Conservation (phyloP, 176 grass and related monocot species). For the Saccharum officinarum region DNA sequence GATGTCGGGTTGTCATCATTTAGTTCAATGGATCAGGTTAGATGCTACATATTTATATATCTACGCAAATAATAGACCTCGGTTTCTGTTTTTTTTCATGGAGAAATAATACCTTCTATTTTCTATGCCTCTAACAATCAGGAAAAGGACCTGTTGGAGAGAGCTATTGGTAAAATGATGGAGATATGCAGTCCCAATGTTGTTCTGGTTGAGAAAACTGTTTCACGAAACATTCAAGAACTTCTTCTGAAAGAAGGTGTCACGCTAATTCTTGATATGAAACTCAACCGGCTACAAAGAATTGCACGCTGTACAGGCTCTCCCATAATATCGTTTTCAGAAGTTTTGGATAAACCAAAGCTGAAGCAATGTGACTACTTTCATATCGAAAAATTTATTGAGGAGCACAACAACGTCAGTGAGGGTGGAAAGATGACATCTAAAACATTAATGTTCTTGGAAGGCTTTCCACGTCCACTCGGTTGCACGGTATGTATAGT, state of each 20-base stretch:
- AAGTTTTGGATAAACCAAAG: constrained; percentile 61
- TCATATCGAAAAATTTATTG: constrained; percentile 73
- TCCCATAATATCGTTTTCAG: constrained; percentile 73
- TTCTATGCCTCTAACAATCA: constrained; percentile 37
- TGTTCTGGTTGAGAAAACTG: constrained; percentile 87
- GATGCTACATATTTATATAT: constrained; percentile 4
- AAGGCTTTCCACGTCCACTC: constrained; percentile 75
- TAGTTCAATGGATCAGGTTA: constrained; percentile 82
- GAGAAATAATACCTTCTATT: constrained; percentile 24
- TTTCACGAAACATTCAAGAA: constrained; percentile 81
- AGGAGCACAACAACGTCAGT: constrained; percentile 59
- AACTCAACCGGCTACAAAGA: constrained; percentile 62
- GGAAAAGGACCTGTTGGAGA: constrained; percentile 73
- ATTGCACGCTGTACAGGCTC: constrained; percentile 81
- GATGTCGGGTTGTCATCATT: constrained; percentile 85
- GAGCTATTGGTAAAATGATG: constrained; percentile 69
- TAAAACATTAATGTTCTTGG: constrained; percentile 89
- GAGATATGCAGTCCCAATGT: constrained; percentile 77
- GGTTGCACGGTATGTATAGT: constrained; percentile 71
- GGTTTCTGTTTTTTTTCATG: background rate
- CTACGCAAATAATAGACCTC: background rate
- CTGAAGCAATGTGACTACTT: constrained; percentile 77
- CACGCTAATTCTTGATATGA: constrained; percentile 81
- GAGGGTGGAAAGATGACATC: constrained; percentile 67
- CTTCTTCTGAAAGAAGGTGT: constrained; percentile 69